Evolutionary conservation across 352 stramenopile species (phyloP), one percentile per base, ranked within the genome.

Genomic region (Phytophthora pseudosyringae): DNA sequence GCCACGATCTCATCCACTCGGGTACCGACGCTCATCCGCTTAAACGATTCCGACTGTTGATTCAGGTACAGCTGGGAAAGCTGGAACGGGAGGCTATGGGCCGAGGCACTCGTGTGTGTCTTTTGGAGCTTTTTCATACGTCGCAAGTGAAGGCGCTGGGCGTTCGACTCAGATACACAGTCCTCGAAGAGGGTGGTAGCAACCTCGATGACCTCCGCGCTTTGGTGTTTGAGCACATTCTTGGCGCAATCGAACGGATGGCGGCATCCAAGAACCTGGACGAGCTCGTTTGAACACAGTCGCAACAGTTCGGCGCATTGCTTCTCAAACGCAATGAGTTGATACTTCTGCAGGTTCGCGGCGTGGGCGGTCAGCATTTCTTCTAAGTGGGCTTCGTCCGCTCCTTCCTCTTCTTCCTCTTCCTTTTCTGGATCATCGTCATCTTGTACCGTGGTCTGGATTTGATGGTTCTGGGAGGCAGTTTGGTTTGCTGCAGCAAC

Each of bases 161-260:
- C 60, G 40, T 83, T 86, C 21, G 71, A 63, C 1, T 76, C 53
- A 0, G 64, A 55, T 5, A 79, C 65, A 45, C 79, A 90, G 6
- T 58, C 66, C 15, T 73, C 50, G 16, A 88, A 72, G 1, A 86
- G 32, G 12, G 48, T 41, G 9, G 50, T 62, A 52, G 89, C 72
- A 39, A 75, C 61, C 1, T 76, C 69, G 7, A 74, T 70, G 4
- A 80, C 73, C 1, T 75, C 46, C 4, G 65, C 59, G 29, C 80
- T 90, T 64, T 93, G 80, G 32, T 91, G 84, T 32, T 87, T 60
- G n/a, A 93, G 65, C 29, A 95, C 59, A 26, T 73, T 79, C 31
- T 80, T 82, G 4, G 75, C 76, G 28, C 74, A 82, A 7, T 83
- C 63, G n/a, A 81, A 73, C 3, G 80, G 67, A 31, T 75, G 69